Conservation (phyloP, 495 filamentous ascomycete genomes). For the Aspergillus saccharolyticus region DNA sequence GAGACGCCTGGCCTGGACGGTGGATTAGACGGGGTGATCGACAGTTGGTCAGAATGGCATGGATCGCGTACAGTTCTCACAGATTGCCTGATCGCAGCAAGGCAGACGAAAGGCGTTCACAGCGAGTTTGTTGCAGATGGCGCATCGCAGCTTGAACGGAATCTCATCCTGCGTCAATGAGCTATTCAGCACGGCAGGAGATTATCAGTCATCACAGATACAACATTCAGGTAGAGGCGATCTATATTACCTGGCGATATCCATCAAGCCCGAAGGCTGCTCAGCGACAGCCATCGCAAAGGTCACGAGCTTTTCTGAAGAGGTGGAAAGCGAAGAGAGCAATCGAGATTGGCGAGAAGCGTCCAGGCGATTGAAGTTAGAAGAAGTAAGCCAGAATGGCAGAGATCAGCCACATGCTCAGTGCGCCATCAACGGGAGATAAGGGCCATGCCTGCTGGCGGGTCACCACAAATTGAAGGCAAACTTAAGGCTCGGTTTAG, state of each 20-base stretch:
- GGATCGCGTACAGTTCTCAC: conserved; percentile 69
- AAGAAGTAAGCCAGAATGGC: conserved; percentile 10
- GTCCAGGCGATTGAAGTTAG: conserved; percentile 5
- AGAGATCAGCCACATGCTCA: conserved; percentile 17
- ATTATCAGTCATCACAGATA: conserved; percentile 2
- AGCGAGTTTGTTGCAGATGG: conserved; percentile 86
- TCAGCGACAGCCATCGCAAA: conserved; percentile 35
- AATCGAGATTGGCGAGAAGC: background rate
- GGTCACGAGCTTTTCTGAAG: background rate
- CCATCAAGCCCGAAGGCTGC: conserved; percentile 42
- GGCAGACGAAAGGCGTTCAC: conserved; percentile 85
- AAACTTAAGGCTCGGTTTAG: background rate
- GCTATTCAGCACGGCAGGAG: conserved; percentile 34
- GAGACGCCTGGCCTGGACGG: conserved; percentile 64
- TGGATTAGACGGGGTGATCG: conserved; percentile 19
- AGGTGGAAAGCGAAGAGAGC: background rate
- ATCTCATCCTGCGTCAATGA: conserved; percentile 79
- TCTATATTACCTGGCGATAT: conserved; percentile 39
- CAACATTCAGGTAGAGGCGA: background rate
- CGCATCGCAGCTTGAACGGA: conserved; percentile 90
- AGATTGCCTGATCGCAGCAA: conserved; percentile 94
- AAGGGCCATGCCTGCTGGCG: conserved; percentile 8
- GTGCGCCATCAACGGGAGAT: conserved; percentile 12
- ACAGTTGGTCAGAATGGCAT: background rate
- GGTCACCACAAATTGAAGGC: conserved; percentile 6